Percentiles rank a stretch among this genome's conserved stretches.
Evolutionary conservation across 2,329 filamentous ascomycete species (phyloP).

Genomic region (Aspergillus sp.): DNA sequence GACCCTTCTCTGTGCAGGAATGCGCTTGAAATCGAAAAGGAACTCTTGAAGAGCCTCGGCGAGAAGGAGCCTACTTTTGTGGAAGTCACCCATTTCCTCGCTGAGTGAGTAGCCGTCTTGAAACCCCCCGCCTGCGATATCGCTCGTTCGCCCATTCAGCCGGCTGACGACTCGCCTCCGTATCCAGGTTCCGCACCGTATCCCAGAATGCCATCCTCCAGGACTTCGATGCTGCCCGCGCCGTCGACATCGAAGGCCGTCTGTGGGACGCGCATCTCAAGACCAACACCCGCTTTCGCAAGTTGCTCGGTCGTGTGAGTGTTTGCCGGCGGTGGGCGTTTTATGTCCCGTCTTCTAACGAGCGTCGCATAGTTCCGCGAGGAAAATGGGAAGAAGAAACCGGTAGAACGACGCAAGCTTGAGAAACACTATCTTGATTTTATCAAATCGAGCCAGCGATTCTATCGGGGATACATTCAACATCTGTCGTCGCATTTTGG

Average conservation of each 20-base stretch:
- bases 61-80: constrained; percentile 42
- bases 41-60: constrained; percentile 40
- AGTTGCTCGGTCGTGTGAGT: constrained; percentile 50
- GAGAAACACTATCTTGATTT: constrained; percentile 76
- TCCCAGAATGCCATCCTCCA: constrained; percentile 64
- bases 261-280: constrained; percentile 73
- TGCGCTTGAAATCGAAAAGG: constrained; percentile 39
- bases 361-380: constrained; percentile 36
- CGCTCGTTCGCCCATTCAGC: constrained; percentile 1
- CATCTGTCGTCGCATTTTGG: constrained; percentile 55
- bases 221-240: constrained; percentile 44
- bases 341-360: constrained; percentile 6
- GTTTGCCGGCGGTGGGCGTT: constrained; percentile 1
- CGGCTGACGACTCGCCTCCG: constrained; percentile 2
- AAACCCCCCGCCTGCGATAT: constrained; percentile 1
- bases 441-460: constrained; percentile 76
- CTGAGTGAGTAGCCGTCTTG: constrained; percentile 23
- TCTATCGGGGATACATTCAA: constrained; percentile 80
- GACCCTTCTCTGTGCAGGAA: constrained; percentile 14
- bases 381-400: constrained; percentile 42
- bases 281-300: constrained; percentile 71
- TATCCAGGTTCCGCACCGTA: constrained; percentile 55
- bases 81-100: constrained; percentile 39
- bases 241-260: constrained; percentile 56
- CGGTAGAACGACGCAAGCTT: constrained; percentile 62